phyloP scores from a whole-genome alignment of 176 grass and related monocot genomes.

The Cocos nucifera region DNA sequence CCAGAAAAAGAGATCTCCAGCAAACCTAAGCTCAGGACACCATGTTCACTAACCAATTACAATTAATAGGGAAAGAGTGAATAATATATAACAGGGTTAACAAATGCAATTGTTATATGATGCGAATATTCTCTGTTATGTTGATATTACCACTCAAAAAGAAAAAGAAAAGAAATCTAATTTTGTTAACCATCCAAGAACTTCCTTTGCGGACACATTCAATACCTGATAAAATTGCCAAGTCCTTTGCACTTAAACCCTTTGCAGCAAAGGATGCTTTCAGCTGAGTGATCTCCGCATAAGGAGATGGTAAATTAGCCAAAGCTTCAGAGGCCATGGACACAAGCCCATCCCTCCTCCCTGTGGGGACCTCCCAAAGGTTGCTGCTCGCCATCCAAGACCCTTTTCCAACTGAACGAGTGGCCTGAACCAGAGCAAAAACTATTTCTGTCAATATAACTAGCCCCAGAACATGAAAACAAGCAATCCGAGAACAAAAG shows the following conservation, averaged over 20 bases:
- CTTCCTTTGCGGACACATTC: too few relatives aligned
- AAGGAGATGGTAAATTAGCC: neutral
- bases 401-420: neutral
- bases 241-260: neutral
- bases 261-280: conserved; percentile 3
- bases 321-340: neutral
- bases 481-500: neutral
- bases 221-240: conserved; percentile 8
- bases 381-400: neutral
- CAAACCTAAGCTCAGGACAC: too few relatives aligned
- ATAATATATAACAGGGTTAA: too few relatives aligned
- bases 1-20: too few relatives aligned
- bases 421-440: neutral
- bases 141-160: too few relatives aligned
- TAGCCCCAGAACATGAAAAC: neutral
- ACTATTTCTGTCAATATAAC: neutral
- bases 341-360: conserved; percentile 5
- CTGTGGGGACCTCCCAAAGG: conserved; percentile 7
- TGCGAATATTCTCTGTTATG: too few relatives aligned
- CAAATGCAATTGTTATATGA: too few relatives aligned
- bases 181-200: too few relatives aligned
- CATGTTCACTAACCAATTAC: too few relatives aligned
- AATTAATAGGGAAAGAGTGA: too few relatives aligned
- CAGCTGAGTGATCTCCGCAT: neutral
- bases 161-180: too few relatives aligned